Conservation (phyloP, 495 filamentous ascomycete species). For the Xylaria cubensis region DNA sequence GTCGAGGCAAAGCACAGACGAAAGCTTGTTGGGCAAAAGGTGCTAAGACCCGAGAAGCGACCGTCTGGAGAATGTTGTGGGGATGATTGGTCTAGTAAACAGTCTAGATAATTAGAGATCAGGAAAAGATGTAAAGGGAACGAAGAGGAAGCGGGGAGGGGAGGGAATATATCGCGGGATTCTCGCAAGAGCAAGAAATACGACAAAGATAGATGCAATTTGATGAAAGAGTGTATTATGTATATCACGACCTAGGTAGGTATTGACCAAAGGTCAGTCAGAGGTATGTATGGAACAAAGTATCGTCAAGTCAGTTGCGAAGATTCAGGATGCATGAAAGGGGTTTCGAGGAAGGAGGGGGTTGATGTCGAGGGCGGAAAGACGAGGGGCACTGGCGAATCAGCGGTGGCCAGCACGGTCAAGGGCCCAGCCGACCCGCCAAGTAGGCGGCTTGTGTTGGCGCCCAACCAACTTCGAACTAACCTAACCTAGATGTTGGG, state of each 20-base stretch:
- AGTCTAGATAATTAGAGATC: neutral
- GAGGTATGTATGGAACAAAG: neutral
- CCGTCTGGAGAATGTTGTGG: constrained; percentile 12
- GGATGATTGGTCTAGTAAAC: constrained; percentile 6
- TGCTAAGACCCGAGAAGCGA: constrained; percentile 12
- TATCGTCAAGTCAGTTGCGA: neutral
- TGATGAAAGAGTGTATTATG: neutral
- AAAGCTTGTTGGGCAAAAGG: constrained; percentile 16
- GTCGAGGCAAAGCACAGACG: constrained; percentile 13
- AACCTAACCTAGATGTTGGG: constrained; percentile 55
- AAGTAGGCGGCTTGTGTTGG: constrained; percentile 11
- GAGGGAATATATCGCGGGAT: neutral
- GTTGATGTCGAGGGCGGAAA: neutral
- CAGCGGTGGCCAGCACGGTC: neutral
- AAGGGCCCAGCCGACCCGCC: neutral
- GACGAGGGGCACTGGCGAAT: constrained; percentile 5
- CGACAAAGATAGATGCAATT: neutral
- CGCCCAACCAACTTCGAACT: constrained; percentile 33
- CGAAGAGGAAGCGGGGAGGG: neutral
- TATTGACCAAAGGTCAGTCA: neutral
- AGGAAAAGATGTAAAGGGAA: neutral
- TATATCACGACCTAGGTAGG: neutral
- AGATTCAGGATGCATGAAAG: neutral
- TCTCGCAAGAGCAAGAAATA: neutral
- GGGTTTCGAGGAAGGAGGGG: neutral